Evolutionary conservation across 1,139 yeast genomes (phyloP), one percentile per base, ranked within the genome.

Genomic region (Pneumocystis murina): DNA sequence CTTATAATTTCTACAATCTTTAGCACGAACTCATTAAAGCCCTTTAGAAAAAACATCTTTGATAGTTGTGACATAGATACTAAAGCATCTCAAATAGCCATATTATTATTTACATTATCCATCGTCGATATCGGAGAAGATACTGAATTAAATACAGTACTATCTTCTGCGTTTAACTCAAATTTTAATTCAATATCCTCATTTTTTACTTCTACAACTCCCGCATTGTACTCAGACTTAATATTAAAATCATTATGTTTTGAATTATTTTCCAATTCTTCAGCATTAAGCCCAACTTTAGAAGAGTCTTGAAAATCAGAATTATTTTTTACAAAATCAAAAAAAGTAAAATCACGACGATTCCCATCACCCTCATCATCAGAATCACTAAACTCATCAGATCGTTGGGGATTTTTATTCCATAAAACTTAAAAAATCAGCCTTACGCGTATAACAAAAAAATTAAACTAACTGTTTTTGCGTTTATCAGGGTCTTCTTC

Each of bases 341-440:
- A 24, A 48, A 48, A 8, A 48, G 33, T 24, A 48, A 70, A 68
- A 59, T 69, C 68, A 12, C 72, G 68, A 6, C 80, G 82, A 59
- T 72, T 73, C 62, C 81, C 82, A 68, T 80, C 80, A 63, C 81
- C 84, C 63, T 82, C 86, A 63, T 79, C 83, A 62, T 83, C 86
- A 70, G 83, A 86, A 71, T 69, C 71, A 81, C 85, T 72, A 85
- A 94, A 69, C 81, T 83, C 71, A 36, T 68, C 71, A 64, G 80
- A 85, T 2, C 84, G 84, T 70, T 82, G 84, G 5, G 55, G 55
- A 20, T 16, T 28, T 24, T 48, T 48, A 48, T 24, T 12, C 55
- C 55, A 48, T 48, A 48, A 48, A 24, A 24, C 55, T 48, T 24
- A 20, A 48, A 20, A 48, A 48, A 48, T 48, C 10, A 48, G 12